Evolutionary conservation across 306 rosid species (phyloP), one percentile per base, ranked within the genome.

Genomic region (Canavalia gladiata): DNA sequence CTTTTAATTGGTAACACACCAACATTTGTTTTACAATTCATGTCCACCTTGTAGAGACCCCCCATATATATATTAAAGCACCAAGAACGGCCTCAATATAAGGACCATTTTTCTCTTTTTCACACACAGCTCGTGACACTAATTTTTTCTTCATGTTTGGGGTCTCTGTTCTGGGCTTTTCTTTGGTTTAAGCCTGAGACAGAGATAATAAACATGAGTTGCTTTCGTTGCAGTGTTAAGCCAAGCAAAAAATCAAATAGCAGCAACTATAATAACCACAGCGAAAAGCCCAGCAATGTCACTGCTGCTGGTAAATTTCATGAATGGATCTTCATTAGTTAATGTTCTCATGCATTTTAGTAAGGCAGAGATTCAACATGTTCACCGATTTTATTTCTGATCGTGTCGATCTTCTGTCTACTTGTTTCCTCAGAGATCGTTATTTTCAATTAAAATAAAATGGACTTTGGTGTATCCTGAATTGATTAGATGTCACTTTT

Each of bases 141-240:
- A 63, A 47, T 43, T 71, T 18, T 9, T 13, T 37, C 77, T 75
- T 35, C 68, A 33, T 59, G 42, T 75, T 65, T 37, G 8, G 73
- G 52, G 59, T 57, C 80, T 78, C 52, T 79, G 39, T 72, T 56
- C 52, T 55, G 57, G 70, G 68, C 47, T 42, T 72, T 51, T 58
- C 75, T 39, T 50, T 62, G 35, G 59, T 65, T 51, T 41, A 63
- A 86, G 77, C 88, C 88, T 67, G 57, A 72, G 75, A 67, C 85
- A 60, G 47, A 52, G 49, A 71, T 4, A 78, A 84, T 85, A 81
- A 18, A 72, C n/a, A 95, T 95, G 99, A 90, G 98, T 80, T 95
- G 97, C 86, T 93, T 95, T 80, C 9, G 84, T 56, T 93, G 90
- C 80, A 1, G 54, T 11, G 88, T 87, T 11, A 82, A 88, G 77